Conservation (phyloP, 78 protist genomes). For the Anaeramoeba flamelloides region DNA sequence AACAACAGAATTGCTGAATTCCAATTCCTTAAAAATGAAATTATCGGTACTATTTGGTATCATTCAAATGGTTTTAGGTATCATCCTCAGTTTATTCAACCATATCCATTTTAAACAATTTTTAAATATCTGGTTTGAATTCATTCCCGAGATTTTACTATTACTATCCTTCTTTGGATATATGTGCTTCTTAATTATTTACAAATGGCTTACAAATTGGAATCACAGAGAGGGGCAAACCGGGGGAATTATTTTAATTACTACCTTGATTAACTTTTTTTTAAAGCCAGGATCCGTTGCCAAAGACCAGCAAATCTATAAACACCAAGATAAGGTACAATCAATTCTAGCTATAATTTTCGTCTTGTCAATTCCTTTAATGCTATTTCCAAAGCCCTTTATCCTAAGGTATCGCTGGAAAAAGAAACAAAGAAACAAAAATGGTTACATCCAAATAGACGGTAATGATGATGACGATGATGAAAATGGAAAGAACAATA, state of each 20-base stretch:
- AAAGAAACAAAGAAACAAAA: neutral
- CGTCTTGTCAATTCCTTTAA: conserved; percentile 55
- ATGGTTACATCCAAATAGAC: no score
- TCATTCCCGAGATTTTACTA: conserved; percentile 86
- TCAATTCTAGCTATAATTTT: conserved; percentile 39
- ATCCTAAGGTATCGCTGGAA: conserved; percentile 23
- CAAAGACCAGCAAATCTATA: neutral
- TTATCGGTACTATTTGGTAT: neutral
- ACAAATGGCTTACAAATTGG: conserved; percentile 55
- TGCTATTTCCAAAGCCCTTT: conserved; percentile 69
- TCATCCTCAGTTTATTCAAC: conserved; percentile 58
- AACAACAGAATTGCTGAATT: neutral
- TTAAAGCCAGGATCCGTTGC: conserved; percentile 32
- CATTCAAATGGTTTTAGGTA: conserved; percentile 73
- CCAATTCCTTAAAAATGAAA: neutral
- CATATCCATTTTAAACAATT: conserved; percentile 40
- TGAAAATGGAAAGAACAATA: no score
- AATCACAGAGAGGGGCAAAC: neutral
- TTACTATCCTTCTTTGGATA: conserved; percentile 89
- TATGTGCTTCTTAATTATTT: conserved; percentile 48
- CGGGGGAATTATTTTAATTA: conserved; percentile 17
- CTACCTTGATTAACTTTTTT: conserved; percentile 63
- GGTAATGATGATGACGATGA: no score
- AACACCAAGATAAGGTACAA: conserved; percentile 28
- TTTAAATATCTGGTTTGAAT: conserved; percentile 27